Evolutionary conservation across 2,329 filamentous ascomycete species (phyloP).

Genomic region (Talaromyces piceae): DNA sequence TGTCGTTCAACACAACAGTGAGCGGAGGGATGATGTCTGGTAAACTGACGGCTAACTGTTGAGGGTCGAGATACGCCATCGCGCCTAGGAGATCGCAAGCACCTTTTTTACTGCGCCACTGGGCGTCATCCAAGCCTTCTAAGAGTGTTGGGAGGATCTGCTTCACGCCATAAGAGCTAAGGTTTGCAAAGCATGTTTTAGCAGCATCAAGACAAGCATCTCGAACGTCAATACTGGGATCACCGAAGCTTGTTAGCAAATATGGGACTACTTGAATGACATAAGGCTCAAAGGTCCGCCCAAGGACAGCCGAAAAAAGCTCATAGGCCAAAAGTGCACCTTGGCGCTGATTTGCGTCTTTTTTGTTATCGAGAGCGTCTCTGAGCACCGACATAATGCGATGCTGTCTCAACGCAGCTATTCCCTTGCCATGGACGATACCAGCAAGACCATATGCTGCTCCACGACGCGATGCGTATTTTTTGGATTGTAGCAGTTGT

Average conservation of each 20-base stretch:
- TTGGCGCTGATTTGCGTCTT: constrained; percentile 80
- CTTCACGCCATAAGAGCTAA: constrained; percentile 95
- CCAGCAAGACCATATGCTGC: constrained; percentile 93
- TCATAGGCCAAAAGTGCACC: constrained; percentile 87
- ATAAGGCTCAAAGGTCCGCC: constrained; percentile 88
- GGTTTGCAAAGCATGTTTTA: constrained; percentile 84
- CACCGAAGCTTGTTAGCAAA: constrained; percentile 80
- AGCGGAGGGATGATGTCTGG: constrained; percentile 96
- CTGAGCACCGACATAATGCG: constrained; percentile 76
- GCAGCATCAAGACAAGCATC: constrained; percentile 88
- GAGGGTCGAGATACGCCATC: constrained; percentile 96
- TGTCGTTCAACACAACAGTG: constrained; percentile 90
- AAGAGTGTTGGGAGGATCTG: constrained; percentile 86
- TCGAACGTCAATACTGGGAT: constrained; percentile 78
- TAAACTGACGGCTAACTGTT: constrained; percentile 84
- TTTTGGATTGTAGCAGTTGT: constrained; percentile 76
- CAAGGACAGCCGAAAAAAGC: constrained; percentile 76
- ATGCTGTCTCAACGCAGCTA: constrained; percentile 73
- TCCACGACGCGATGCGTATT: constrained; percentile 85
- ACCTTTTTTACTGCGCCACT: constrained; percentile 98
- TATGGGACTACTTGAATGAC: constrained; percentile 93
- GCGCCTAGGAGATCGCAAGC: constrained; percentile 93
- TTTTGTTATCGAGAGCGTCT: constrained; percentile 87
- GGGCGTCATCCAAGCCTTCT: constrained; percentile 84
- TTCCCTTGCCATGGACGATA: constrained; percentile 79